Conservation (phyloP, 345 rosid genomes). For the Camelina sativa region DNA sequence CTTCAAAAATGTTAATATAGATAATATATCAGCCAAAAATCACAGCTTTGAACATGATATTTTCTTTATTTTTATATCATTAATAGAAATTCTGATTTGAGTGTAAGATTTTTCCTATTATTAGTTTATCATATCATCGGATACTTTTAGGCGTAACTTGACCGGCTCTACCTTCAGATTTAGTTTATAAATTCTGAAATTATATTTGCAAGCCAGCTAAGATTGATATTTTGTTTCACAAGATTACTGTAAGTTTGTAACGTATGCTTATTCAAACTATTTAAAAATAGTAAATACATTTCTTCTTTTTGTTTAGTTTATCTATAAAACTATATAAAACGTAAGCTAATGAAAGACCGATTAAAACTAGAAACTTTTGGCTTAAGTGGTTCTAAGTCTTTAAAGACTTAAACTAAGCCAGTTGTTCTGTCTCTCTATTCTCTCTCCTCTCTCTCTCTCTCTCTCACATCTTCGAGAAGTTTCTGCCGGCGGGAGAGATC, state of each 20-base stretch:
- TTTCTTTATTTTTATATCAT: background rate
- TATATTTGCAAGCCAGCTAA: slow-evolving; percentile 7
- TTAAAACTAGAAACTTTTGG: slow-evolving; percentile 28
- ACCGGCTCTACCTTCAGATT: slow-evolving; percentile 7
- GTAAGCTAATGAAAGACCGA: slow-evolving; percentile 24
- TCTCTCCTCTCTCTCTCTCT: slow-evolving; percentile 23
- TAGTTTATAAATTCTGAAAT: background rate
- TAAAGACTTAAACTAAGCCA: slow-evolving; percentile 26
- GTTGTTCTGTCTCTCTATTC: slow-evolving; percentile 12
- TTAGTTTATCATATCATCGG: slow-evolving; percentile 9
- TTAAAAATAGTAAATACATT: background rate
- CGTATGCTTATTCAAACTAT: background rate
- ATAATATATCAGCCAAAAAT: background rate
- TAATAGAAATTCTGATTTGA: background rate
- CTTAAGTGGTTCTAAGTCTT: slow-evolving; percentile 34
- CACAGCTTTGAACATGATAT: background rate
- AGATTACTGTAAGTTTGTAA: background rate
- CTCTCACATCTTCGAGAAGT: slow-evolving; percentile 31
- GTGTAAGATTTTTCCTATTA: background rate
- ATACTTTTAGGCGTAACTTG: background rate
- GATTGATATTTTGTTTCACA: background rate
- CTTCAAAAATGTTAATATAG: no score
- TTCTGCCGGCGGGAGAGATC: slow-evolving; percentile 34
- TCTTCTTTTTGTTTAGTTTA: background rate
- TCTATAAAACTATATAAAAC: slow-evolving; percentile 5